phyloP scores from a whole-genome alignment of 768 basidiomycete species.

The Mycena sanguinolenta region DNA sequence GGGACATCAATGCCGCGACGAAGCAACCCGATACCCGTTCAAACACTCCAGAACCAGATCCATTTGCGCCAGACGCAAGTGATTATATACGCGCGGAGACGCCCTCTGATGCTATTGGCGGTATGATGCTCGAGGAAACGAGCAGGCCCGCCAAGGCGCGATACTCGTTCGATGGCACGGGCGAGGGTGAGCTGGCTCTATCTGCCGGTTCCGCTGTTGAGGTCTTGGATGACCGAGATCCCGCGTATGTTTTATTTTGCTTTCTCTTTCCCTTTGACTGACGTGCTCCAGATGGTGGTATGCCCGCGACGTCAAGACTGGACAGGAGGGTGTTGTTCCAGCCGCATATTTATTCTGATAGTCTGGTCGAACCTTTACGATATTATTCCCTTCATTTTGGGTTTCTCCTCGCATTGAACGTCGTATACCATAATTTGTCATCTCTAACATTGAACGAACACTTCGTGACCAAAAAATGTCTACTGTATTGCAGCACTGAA shows the following conservation, averaged over 20 bases:
- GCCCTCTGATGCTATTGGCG: slow-evolving; percentile 80
- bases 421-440: slow-evolving; percentile 35
- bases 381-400: slow-evolving; percentile 24
- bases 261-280: slow-evolving; percentile 9
- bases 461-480: slow-evolving; percentile 31
- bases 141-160: slow-evolving; percentile 84
- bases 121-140: slow-evolving; percentile 72
- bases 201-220: slow-evolving; percentile 79
- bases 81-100: slow-evolving; percentile 87
- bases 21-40: slow-evolving; percentile 58
- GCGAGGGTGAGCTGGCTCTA: slow-evolving; percentile 83
- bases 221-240: slow-evolving; percentile 84
- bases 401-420: slow-evolving; percentile 30
- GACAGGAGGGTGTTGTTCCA: slow-evolving; percentile 91
- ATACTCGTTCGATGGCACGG: slow-evolving; percentile 85
- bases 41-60: slow-evolving; percentile 60
- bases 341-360: slow-evolving; percentile 90
- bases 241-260: slow-evolving; percentile 67
- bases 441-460: slow-evolving; percentile 26
- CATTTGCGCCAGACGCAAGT: slow-evolving; percentile 80
- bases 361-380: slow-evolving; percentile 39
- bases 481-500: slow-evolving; percentile 50
- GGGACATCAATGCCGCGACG: slow-evolving; percentile 92
- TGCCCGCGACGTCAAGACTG: slow-evolving; percentile 82
- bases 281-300: slow-evolving; percentile 87